Conservation (phyloP, 495 filamentous ascomycete species). For the Trichoderma virens region DNA sequence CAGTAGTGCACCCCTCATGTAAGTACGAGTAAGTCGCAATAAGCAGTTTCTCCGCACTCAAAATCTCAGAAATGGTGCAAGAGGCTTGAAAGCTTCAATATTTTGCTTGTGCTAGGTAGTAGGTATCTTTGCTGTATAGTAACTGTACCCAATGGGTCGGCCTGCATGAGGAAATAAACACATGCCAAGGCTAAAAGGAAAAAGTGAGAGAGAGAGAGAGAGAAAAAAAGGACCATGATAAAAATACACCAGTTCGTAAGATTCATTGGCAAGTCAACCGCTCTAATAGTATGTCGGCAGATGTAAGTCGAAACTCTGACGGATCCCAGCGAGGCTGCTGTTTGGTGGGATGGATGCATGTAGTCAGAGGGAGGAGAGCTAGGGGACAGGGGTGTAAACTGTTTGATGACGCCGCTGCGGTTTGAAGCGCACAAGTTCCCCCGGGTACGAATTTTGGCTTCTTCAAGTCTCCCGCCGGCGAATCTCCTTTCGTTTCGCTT, state of each 20-base stretch:
- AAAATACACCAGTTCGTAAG: not conserved
- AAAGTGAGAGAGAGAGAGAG: not conserved
- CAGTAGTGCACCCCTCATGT: too few relatives aligned
- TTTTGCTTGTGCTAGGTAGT: too few relatives aligned
- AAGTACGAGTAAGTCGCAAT: too few relatives aligned
- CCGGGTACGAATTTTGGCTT: not conserved
- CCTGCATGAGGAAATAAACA: too few relatives aligned
- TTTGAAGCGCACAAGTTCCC: not conserved
- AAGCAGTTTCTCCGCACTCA: too few relatives aligned
- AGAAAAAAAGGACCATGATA: not conserved
- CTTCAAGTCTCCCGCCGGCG: not conserved
- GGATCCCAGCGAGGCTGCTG: not conserved
- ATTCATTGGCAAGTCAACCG: not conserved
- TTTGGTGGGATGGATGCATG: not conserved
- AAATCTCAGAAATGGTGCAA: too few relatives aligned
- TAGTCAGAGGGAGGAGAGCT: not conserved
- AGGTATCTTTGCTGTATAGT: too few relatives aligned
- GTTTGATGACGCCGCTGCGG: not conserved
- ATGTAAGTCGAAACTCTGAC: not conserved
- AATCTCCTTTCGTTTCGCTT: slow-evolving; percentile 10
- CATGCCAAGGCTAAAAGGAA: not conserved
- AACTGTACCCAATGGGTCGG: too few relatives aligned
- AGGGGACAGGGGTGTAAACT: not conserved
- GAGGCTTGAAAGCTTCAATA: too few relatives aligned
- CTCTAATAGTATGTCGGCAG: slow-evolving; percentile 7